phyloP scores from a whole-genome alignment of 345 rosid genomes.

The Citropsis articulata region DNA sequence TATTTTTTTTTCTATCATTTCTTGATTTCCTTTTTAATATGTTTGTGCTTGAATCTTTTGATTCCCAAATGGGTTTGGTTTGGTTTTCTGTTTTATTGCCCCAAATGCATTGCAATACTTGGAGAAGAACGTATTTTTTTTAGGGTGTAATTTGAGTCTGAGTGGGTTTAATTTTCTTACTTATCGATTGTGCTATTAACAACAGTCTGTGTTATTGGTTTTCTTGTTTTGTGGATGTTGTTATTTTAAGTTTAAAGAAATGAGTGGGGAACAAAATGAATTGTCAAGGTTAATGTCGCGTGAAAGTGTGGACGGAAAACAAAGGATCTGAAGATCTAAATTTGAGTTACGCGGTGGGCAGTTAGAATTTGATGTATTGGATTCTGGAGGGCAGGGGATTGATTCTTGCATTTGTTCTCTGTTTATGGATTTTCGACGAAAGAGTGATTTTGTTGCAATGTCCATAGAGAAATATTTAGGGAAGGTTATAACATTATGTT shows the following conservation, averaged over 20 bases:
- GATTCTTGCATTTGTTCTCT: background rate
- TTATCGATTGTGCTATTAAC: background rate
- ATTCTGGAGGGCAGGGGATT: background rate
- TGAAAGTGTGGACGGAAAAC: background rate
- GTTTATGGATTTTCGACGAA: background rate
- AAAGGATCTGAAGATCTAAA: background rate
- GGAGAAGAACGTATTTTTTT: background rate
- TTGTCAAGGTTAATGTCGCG: background rate
- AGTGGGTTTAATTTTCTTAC: background rate
- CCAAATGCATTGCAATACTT: slow-evolving; percentile 13
- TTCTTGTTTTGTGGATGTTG: background rate
- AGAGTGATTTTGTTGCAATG: background rate
- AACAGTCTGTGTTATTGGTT: background rate
- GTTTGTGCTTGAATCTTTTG: background rate
- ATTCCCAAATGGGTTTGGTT: background rate
- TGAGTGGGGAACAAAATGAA: background rate
- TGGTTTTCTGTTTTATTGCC: background rate
- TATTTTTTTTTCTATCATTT: background rate
- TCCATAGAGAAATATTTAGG: background rate
- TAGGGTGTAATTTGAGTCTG: background rate
- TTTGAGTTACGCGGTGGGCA: background rate
- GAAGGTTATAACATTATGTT: background rate
- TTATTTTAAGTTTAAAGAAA: background rate
- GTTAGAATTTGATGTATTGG: slow-evolving; percentile 1
- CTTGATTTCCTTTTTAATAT: background rate